These are phyloP conservation scores for Hamamelis virginiana DNA, from an alignment of 164 flowering plant species.

Conservation along the genomic window DNA sequence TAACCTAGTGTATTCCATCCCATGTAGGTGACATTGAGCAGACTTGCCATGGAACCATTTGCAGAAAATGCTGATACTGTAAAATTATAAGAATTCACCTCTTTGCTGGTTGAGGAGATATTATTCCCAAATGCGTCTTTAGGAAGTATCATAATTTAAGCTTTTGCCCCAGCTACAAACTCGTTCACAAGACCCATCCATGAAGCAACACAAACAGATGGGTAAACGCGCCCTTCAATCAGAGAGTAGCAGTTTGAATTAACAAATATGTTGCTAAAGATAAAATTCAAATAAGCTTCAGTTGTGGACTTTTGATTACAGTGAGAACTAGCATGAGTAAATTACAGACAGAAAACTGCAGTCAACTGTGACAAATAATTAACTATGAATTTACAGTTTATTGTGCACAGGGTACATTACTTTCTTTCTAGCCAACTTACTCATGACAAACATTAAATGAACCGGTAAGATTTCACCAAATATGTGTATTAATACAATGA, in stretches of 20 bases:
- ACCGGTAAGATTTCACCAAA: too few relatives aligned
- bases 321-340: too few relatives aligned
- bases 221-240: conserved; percentile 60
- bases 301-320: too few relatives aligned
- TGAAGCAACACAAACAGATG: conserved; percentile 59
- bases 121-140: conserved; percentile 94
- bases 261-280: too few relatives aligned
- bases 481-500: too few relatives aligned
- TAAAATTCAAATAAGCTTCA: too few relatives aligned
- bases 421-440: too few relatives aligned
- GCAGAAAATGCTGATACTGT: conserved; percentile 33
- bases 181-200: conserved; percentile 65
- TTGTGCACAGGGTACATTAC: too few relatives aligned
- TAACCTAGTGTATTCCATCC: conserved; percentile 67
- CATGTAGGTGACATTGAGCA: conserved; percentile 38
- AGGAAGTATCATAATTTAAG: conserved; percentile 59
- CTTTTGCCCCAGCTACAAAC: conserved; percentile 68
- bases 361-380: too few relatives aligned
- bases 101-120: conserved; percentile 43
- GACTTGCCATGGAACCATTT: conserved; percentile 52
- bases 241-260: not conserved
- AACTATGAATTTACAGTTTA: too few relatives aligned
- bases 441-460: too few relatives aligned
- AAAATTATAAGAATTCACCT: conserved; percentile 32
- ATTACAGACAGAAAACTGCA: too few relatives aligned